Evolutionary conservation across 2,329 filamentous ascomycete genomes (phyloP).

Genomic region (Epichloe elymi): DNA sequence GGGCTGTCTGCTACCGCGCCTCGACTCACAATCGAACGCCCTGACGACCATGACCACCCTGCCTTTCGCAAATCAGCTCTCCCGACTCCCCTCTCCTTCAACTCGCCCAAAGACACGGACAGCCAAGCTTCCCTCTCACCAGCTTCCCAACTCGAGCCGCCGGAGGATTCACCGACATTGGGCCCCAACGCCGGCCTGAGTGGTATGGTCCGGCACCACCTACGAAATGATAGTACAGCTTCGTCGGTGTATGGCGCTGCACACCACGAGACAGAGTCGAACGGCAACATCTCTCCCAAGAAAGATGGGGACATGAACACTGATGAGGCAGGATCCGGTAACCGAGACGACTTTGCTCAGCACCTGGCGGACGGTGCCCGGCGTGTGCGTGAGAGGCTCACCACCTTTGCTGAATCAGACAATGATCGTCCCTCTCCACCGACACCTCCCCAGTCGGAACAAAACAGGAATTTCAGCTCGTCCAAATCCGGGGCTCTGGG

Average conservation of each 20-base stretch:
- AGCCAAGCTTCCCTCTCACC: conserved; percentile 14
- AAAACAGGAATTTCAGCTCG: conserved; percentile 17
- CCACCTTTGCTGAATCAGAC: conserved; percentile 53
- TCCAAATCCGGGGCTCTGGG: conserved; percentile 46
- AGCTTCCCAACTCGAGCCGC: conserved; percentile 8
- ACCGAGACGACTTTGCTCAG: conserved; percentile 58
- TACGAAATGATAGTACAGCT: conserved; percentile 66
- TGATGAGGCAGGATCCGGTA: conserved; percentile 16
- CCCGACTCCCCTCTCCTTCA: conserved; percentile 29
- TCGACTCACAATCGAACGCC: conserved; percentile 30
- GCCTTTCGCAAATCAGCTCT: conserved; percentile 35
- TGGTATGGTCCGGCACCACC: conserved; percentile 71
- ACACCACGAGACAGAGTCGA: conserved; percentile 18
- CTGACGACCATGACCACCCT: conserved; percentile 40
- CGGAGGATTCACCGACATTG: conserved; percentile 65
- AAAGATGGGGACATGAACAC: neutral
- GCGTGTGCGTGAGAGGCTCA: conserved; percentile 60
- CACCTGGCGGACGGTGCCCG: conserved; percentile 59
- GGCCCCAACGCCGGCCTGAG: conserved; percentile 58
- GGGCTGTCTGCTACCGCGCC: conserved; percentile 14
- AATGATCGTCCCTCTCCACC: conserved; percentile 21
- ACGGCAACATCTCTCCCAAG: neutral
- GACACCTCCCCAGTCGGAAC: conserved; percentile 22
- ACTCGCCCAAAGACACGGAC: conserved; percentile 13
- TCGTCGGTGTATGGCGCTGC: conserved; percentile 61